These are phyloP conservation scores for Cryptococcus amylolentus DNA, from an alignment of 1,284 basidiomycete genomes.

Conservation along the genomic window DNA sequence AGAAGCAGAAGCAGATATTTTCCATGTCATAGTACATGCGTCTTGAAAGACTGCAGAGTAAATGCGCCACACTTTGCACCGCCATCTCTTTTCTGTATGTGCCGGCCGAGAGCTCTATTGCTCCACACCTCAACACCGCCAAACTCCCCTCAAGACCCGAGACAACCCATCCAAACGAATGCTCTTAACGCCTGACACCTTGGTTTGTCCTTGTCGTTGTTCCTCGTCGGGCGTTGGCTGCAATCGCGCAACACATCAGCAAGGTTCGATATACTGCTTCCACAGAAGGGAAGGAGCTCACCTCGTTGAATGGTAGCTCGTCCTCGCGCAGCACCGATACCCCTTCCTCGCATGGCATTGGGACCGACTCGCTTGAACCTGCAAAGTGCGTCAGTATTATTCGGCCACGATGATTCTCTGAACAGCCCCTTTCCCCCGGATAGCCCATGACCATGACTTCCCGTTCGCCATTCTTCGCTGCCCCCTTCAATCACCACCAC, in stretches of 20 bases:
- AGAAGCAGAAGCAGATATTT: background rate
- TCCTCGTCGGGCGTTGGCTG: conserved; percentile 48
- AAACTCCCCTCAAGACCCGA: background rate
- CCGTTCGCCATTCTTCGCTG: no score
- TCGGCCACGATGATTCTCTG: no score
- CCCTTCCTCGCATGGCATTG: conserved; percentile 96
- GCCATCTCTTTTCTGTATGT: background rate
- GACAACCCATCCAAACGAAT: background rate
- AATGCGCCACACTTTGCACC: background rate
- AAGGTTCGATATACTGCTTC: background rate
- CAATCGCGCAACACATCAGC: conserved; percentile 8
- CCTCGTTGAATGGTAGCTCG: conserved; percentile 51
- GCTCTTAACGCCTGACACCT: conserved; percentile 46
- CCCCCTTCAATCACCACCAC: background rate
- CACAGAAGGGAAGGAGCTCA: conserved; percentile 18
- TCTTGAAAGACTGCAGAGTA: background rate
- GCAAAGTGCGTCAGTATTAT: no score
- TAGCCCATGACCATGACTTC: no score
- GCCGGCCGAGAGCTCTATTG: background rate
- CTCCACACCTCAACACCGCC: background rate
- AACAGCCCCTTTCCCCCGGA: no score
- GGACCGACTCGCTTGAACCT: conserved; percentile 99
- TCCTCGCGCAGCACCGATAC: conserved; percentile 77
- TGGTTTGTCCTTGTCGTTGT: conserved; percentile 43
- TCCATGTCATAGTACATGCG: conserved; percentile 1